Evolutionary conservation across 768 basidiomycete genomes (phyloP), one percentile per base, ranked within the genome.

Genomic region (Tephrocybe rancida): DNA sequence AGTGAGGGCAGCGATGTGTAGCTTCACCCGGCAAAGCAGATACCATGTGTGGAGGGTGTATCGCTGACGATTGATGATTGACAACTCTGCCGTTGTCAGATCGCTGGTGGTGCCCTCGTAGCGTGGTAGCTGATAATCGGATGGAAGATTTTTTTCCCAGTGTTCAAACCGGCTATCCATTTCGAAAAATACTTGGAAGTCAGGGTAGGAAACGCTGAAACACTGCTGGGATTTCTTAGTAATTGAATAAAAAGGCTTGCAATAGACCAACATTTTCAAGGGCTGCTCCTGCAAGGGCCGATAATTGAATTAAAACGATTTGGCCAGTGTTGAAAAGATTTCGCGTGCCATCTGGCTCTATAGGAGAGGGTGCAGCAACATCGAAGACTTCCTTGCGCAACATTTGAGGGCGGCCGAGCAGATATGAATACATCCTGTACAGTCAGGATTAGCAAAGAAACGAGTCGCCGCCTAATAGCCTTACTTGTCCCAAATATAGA

Each of bases 41-140:
- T 77, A 80, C 77, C 78, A 80, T 11, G 73, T 77, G 21, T 73
- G 70, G 24, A 81, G 69, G 14, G 69, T 71, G 58, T 77, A 73
- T 27, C 76, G 64, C 55, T 81, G 78, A 32, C 70, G 75, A 11
- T 70, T 59, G n/a, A 73, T 58, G 11, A 65, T 64, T 43, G 63
- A 54, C 18, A 67, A 59, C 30, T 78, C 75, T 14, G 63, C 52
- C 4, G 67, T 50, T 8, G 54, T 63, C 13, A 61, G 52, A 44
- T 71, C 68, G 47, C 69, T 63, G 50, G 62, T 62, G 37, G 53
- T 51, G 25, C 61, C 50, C 30, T 69, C 56, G 45, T 68, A 64
- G 22, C 63, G 63, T 18, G 70, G 65, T 51, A 68, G 67, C 41
- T 70, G 71, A 48, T 79, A 73, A 48, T 77, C 73, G 5, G 70